Evolutionary conservation across 2,329 filamentous ascomycete species (phyloP).

Genomic region (Aspergillus transmontanensis): DNA sequence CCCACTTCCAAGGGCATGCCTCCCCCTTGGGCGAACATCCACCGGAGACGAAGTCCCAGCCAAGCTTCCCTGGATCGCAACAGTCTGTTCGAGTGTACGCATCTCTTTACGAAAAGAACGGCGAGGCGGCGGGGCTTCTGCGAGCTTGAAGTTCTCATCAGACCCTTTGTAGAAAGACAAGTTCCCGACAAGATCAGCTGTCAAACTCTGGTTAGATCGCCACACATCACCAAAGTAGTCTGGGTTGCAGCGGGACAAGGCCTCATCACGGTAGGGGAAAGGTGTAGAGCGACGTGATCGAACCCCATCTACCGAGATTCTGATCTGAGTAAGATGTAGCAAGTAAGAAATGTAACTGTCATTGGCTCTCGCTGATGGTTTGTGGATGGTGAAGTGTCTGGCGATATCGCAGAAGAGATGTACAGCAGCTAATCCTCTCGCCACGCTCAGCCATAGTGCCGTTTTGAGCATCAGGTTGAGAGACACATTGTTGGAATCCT

Average conservation of each 20-base stretch:
- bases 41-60: neutral
- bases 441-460: conserved; percentile 29
- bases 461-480: conserved; percentile 26
- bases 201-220: conserved; percentile 14
- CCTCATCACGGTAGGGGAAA: conserved; percentile 14
- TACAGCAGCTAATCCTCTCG: conserved; percentile 29
- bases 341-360: conserved; percentile 16
- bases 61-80: neutral
- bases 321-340: conserved; percentile 17
- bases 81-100: conserved; percentile 1
- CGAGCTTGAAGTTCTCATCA: conserved; percentile 1
- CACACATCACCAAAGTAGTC: conserved; percentile 25
- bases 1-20: neutral
- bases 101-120: conserved; percentile 14
- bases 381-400: conserved; percentile 23
- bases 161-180: conserved; percentile 14
- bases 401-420: conserved; percentile 33
- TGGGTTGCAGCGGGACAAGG: conserved; percentile 11
- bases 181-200: conserved; percentile 10
- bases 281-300: conserved; percentile 10
- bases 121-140: neutral
- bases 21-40: neutral
- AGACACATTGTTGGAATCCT: neutral
- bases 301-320: conserved; percentile 13
- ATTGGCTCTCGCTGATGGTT: conserved; percentile 6